phyloP scores from a whole-genome alignment of 495 filamentous ascomycete genomes.

The Lasiosphaeriaceae sp. region DNA sequence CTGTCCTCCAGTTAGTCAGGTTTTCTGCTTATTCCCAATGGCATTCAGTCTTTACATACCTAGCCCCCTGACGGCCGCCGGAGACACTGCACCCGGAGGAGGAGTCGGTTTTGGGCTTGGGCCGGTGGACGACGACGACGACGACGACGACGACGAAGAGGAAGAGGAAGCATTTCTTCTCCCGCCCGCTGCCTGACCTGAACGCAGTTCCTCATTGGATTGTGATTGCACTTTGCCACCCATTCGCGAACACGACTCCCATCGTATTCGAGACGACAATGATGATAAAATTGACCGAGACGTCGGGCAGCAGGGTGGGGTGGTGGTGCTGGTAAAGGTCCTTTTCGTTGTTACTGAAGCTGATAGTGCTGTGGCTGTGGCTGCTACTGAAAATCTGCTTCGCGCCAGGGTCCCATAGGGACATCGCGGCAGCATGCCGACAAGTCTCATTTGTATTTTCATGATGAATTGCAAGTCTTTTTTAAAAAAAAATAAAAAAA shows the following conservation, averaged over 20 bases:
- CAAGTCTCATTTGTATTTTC: slow-evolving; percentile 2
- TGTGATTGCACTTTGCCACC: too few relatives aligned
- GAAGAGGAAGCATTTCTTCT: too few relatives aligned
- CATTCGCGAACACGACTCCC: too few relatives aligned
- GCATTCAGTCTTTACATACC: not conserved
- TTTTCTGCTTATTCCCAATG: not conserved
- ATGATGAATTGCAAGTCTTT: not conserved
- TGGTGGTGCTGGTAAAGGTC: not conserved
- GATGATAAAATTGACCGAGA: too few relatives aligned
- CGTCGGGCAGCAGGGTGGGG: not conserved
- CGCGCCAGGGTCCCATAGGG: not conserved
- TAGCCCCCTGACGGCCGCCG: not conserved
- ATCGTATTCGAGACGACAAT: too few relatives aligned
- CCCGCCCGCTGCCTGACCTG: too few relatives aligned
- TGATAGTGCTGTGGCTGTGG: not conserved
- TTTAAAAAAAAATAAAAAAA: too few relatives aligned
- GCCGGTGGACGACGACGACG: too few relatives aligned
- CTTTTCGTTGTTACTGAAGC: not conserved
- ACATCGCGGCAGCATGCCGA: not conserved
- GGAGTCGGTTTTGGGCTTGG: too few relatives aligned
- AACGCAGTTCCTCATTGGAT: too few relatives aligned
- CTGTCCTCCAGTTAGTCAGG: slow-evolving; percentile 5
- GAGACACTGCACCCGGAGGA: too few relatives aligned
- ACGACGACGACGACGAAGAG: too few relatives aligned
- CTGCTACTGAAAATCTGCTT: not conserved